Percentiles rank a stretch among this genome's conserved stretches.
Evolutionary conservation across 352 stramenopile species (phyloP).

Genomic region (Sclerospora graminicola): DNA sequence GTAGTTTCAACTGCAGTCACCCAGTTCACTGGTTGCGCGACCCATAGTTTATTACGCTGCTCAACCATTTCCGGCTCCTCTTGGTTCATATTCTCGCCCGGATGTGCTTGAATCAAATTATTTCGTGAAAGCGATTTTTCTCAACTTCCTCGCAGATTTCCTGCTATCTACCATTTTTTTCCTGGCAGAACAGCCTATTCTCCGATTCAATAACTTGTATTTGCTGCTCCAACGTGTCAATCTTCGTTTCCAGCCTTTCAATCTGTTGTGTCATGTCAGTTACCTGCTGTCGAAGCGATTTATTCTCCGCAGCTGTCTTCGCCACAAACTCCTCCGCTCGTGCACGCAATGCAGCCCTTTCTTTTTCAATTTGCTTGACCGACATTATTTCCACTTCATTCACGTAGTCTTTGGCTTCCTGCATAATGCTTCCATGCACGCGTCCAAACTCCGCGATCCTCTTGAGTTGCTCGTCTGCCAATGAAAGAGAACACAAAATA

Average conservation of each 20-base stretch:
- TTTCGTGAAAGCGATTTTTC: slow-evolving; percentile 8
- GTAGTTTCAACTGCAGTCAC: no score
- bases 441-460: slow-evolving; percentile 69
- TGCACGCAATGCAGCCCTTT: slow-evolving; percentile 27
- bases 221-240: slow-evolving; percentile 9
- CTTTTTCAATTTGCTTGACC: slow-evolving; percentile 33
- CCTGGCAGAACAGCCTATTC: slow-evolving; percentile 1
- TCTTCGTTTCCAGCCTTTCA: slow-evolving; percentile 11
- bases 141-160: slow-evolving; percentile 1
- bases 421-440: slow-evolving; percentile 49
- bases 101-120: slow-evolving; percentile 7
- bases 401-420: slow-evolving; percentile 61
- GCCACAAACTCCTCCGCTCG: slow-evolving; percentile 46
- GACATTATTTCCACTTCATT: slow-evolving; percentile 45
- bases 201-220: slow-evolving; percentile 5
- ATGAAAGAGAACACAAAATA: neutral
- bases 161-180: slow-evolving; percentile 2
- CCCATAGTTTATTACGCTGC: no score
- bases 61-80: no score
- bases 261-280: slow-evolving; percentile 18
- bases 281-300: slow-evolving; percentile 18
- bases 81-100: neutral
- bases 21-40: no score
- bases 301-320: slow-evolving; percentile 38
- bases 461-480: slow-evolving; percentile 62